A percentile compares a stretch with the other conserved stretches of the same genome.
phyloP scores from a whole-genome alignment of 1,139 yeast species.

The Protomyces arabidopsidicola region DNA sequence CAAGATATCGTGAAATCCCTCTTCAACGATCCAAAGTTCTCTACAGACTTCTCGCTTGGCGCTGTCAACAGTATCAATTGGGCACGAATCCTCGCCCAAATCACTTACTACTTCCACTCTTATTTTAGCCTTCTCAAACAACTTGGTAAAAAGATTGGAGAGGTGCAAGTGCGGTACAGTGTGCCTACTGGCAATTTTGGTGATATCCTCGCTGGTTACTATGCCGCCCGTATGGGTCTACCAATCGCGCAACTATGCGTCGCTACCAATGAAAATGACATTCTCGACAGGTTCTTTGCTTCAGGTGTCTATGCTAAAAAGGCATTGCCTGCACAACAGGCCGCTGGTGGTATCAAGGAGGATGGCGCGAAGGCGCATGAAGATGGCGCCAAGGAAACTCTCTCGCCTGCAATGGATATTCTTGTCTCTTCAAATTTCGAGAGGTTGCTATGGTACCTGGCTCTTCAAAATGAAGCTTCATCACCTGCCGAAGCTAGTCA shows the following conservation, averaged over 20 bases:
- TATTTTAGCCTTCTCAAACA: conserved; percentile 64
- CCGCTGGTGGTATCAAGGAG: conserved; percentile 36
- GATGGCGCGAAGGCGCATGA: conserved; percentile 43
- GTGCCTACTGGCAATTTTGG: conserved; percentile 99
- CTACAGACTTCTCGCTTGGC: conserved; percentile 84
- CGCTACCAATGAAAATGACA: conserved; percentile 94
- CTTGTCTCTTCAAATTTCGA: conserved; percentile 92
- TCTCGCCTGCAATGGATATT: conserved; percentile 98
- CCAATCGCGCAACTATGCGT: conserved; percentile 81
- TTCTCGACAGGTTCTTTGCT: conserved; percentile 83
- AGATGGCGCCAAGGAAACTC: conserved; percentile 75
- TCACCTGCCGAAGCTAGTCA: conserved; percentile 60
- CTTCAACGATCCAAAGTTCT: conserved; percentile 84
- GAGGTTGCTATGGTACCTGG: conserved; percentile 90
- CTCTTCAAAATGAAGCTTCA: conserved; percentile 49
- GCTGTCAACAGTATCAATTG: conserved; percentile 98
- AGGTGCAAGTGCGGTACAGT: conserved; percentile 63
- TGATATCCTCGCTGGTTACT: conserved; percentile 93
- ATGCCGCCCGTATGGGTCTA: conserved; percentile 90
- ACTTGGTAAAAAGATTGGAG: conserved; percentile 33
- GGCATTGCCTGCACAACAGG: conserved; percentile 4
- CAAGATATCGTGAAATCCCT: conserved; percentile 92
- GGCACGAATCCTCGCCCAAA: conserved; percentile 98
- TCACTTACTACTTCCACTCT: conserved; percentile 90
- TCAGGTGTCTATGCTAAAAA: conserved; percentile 65